phyloP scores from a whole-genome alignment of 2,329 filamentous ascomycete genomes.

The Grosmannia penicillata region DNA sequence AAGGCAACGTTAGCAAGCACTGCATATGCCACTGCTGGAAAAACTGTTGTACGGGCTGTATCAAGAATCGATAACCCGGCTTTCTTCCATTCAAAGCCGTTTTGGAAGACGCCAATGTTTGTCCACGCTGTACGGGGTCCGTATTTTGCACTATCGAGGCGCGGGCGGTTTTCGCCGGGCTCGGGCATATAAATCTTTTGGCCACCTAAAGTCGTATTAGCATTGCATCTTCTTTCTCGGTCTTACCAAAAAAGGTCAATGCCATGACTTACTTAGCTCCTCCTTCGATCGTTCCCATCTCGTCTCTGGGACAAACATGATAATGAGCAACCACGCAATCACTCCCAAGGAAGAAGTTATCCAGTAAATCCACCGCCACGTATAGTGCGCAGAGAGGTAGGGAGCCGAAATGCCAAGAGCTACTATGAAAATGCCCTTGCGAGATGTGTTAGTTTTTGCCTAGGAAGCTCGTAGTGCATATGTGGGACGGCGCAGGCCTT shows the following conservation, averaged over 20 bases:
- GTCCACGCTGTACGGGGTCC: slow-evolving; percentile 14
- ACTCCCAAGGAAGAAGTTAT: slow-evolving; percentile 19
- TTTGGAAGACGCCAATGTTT: slow-evolving; percentile 18
- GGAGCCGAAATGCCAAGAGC: slow-evolving; percentile 17
- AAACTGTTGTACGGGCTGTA: slow-evolving; percentile 16
- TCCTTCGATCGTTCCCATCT: slow-evolving; percentile 12
- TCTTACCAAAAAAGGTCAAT: no score
- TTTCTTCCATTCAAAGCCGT: slow-evolving; percentile 16
- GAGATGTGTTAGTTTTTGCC: background rate
- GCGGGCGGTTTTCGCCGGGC: slow-evolving; percentile 13
- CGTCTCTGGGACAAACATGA: slow-evolving; percentile 20
- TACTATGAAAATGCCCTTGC: slow-evolving; percentile 17
- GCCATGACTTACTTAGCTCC: slow-evolving; percentile 11
- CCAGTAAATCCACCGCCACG: slow-evolving; percentile 23
- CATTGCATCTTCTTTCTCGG: no score
- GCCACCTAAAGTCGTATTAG: background rate
- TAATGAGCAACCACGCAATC: slow-evolving; percentile 19
- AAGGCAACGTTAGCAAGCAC: slow-evolving; percentile 17
- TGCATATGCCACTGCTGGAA: slow-evolving; percentile 18
- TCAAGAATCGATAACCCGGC: slow-evolving; percentile 14
- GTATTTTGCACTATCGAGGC: slow-evolving; percentile 8
- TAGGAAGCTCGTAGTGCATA: no score
- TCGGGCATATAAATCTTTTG: slow-evolving; percentile 7
- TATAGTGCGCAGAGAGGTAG: slow-evolving; percentile 17
- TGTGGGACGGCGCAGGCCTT: no score